Evolutionary conservation across 768 basidiomycete species (phyloP).

Genomic region (Suillus ampliporus): DNA sequence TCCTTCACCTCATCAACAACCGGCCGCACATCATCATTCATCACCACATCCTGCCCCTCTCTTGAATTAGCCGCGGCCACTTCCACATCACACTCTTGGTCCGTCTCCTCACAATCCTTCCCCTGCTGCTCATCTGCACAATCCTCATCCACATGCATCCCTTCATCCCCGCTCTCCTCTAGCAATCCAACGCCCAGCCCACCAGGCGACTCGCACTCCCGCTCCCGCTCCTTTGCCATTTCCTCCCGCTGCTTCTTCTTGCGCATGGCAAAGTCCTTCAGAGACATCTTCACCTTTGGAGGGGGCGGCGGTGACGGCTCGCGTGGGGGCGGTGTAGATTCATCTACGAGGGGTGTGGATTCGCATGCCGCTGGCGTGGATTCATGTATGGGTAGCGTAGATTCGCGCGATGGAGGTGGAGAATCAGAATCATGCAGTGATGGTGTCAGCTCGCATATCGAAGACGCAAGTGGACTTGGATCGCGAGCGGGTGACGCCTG

Average conservation of each 20-base stretch:
- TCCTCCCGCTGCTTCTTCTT: conserved; percentile 59
- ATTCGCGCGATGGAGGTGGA: not conserved
- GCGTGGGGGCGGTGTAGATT: conserved; percentile 12
- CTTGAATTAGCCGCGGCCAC: not conserved
- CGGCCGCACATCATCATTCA: conserved; percentile 15
- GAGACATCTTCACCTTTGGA: conserved; percentile 60
- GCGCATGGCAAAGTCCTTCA: conserved; percentile 62
- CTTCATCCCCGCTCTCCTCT: conserved; percentile 8
- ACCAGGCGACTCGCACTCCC: conserved; percentile 13
- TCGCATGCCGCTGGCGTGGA: conserved; percentile 19
- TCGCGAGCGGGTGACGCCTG: conserved; percentile 1
- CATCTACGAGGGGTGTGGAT: conserved; percentile 16
- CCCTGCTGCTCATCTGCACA: conserved; percentile 11
- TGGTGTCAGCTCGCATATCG: not conserved
- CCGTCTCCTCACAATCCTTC: conserved; percentile 1
- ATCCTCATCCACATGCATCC: conserved; percentile 18
- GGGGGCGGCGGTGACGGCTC: conserved; percentile 39
- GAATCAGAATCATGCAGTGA: conserved; percentile 3
- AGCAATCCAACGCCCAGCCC: not conserved
- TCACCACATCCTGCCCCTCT: conserved; percentile 18
- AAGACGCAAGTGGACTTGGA: not conserved
- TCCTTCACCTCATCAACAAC: conserved; percentile 5
- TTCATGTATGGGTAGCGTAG: not conserved
- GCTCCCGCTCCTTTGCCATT: conserved; percentile 26
- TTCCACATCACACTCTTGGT: not conserved